A percentile compares a stretch with the other conserved stretches of the same genome.
phyloP scores from a whole-genome alignment of 345 rosid genomes.

The Moringa oleifera region DNA sequence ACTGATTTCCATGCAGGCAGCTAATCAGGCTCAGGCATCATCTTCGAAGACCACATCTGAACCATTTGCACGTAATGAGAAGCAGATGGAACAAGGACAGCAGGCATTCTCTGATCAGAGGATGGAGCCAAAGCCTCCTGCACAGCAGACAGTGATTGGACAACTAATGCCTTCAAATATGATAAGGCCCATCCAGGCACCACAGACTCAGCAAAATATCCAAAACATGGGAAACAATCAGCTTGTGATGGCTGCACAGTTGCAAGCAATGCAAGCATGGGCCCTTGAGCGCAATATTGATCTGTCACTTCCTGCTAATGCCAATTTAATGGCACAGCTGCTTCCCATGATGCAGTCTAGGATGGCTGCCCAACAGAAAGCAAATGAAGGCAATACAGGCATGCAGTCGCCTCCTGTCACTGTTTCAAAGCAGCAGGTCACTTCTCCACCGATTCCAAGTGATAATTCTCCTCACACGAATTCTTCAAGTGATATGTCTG shows the following conservation, averaged over 20 bases:
- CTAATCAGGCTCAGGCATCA: conserved; percentile 73
- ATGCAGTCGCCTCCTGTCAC: conserved; percentile 50
- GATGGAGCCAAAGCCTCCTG: conserved; percentile 47
- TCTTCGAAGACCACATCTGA: conserved; percentile 71
- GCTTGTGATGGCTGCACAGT: conserved; percentile 68
- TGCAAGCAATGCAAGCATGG: conserved; percentile 84
- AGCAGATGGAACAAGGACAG: conserved; percentile 55
- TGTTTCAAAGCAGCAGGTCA: conserved; percentile 60
- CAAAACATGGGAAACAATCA: conserved; percentile 63
- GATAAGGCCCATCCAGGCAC: conserved; percentile 64
- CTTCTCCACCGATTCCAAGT: conserved; percentile 61
- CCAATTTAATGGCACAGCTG: conserved; percentile 76
- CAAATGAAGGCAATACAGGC: conserved; percentile 51
- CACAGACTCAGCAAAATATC: conserved; percentile 50
- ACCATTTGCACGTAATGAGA: conserved; percentile 56
- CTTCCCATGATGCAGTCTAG: conserved; percentile 75
- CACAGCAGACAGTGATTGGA: conserved; percentile 48
- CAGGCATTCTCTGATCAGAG: conserved; percentile 52
- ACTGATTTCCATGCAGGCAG: conserved; percentile 60
- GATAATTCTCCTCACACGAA: conserved; percentile 71
- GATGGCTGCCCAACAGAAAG: conserved; percentile 74
- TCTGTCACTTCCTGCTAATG: conserved; percentile 85
- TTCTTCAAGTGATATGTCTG: conserved; percentile 73
- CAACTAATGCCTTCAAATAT: conserved; percentile 53
- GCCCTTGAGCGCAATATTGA: conserved; percentile 84